Evolutionary conservation across 108 stramenopile species (phyloP), one percentile per base, ranked within the genome.

Genomic region (Skeletonema grethae): DNA sequence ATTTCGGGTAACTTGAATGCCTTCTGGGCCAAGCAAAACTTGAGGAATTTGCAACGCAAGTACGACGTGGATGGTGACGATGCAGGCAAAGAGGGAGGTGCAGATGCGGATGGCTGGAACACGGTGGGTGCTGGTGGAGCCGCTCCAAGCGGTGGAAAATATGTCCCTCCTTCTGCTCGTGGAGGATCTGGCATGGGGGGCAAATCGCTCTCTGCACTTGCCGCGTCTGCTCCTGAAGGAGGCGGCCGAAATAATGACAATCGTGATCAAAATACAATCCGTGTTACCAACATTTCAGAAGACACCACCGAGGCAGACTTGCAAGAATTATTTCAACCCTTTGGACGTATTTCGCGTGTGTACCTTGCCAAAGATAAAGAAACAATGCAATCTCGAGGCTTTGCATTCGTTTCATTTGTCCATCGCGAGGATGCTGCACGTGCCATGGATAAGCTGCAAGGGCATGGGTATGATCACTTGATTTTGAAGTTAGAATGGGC

Each of bases 401-500:
- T 98, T 77, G 98, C 98, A 28, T 98, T 97, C 79, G 97, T 99
- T 32, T 90, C 90, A 25, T 99, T 96, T 75, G 88, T 94, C 58
- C 82, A 92, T 62, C 82, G 95, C 43, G 85, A 87, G 58, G 97
- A 98, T 82, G 99, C 99, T 0, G 92, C 93, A 24, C 53, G 65
- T 60, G 99, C 99, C 25, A 98, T 98, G 98, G 90, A 93, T 30
- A 88, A 85, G 57, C 69, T 99, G 60, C 94, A 99, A 67, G 98
- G 98, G 13, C 93, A 86, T 83, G 99, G 99, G 15, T 98, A 98
- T 76, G 97, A 99, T 77, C 99, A 99, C 83, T 92, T 99, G 80
- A 99, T 99, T 81, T 86, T 99, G 69, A 98, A 98, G 88, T 80
- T 99, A 68, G 99, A 99, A 82, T 99, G 97, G 97, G 99, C 99